Percentiles rank a stretch among this genome's conserved stretches.
Conservation (phyloP, 768 basidiomycete genomes). For the Panus rudis region DNA sequence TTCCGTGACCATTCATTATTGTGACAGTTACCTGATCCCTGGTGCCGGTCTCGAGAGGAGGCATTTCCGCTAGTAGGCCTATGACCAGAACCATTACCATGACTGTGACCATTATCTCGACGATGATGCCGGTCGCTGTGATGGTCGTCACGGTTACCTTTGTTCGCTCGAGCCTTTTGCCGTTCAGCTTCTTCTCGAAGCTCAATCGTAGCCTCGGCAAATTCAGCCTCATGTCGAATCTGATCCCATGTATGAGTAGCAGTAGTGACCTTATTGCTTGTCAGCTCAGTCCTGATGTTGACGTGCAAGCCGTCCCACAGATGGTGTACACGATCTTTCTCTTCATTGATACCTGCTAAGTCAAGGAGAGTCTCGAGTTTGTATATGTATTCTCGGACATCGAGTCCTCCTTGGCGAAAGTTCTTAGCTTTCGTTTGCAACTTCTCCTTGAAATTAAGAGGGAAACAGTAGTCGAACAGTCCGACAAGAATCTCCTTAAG, state of each 20-base stretch:
- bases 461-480: conserved; percentile 20
- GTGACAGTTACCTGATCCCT: background rate
- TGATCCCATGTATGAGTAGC: conserved; percentile 19
- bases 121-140: background rate
- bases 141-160: background rate
- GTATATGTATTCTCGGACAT: conserved; percentile 10
- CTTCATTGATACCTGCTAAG: conserved; percentile 6
- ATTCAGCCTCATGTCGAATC: conserved; percentile 22
- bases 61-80: too few relatives aligned
- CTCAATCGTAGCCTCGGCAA: conserved; percentile 24
- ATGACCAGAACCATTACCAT: background rate
- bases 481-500: conserved; percentile 8
- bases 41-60: too few relatives aligned
- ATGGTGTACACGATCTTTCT: conserved; percentile 21
- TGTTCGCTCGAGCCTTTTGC: background rate
- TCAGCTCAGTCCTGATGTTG: conserved; percentile 23
- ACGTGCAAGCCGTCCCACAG: conserved; percentile 28
- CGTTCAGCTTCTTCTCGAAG: background rate
- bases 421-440: conserved; percentile 3
- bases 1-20: background rate
- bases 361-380: conserved; percentile 12
- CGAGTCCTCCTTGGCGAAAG: background rate
- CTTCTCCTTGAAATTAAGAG: conserved; percentile 11
- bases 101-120: background rate
- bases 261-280: conserved; percentile 23